Conservation (phyloP, 805 yeast genomes). For the Vanderwaltozyma yarrowii region DNA sequence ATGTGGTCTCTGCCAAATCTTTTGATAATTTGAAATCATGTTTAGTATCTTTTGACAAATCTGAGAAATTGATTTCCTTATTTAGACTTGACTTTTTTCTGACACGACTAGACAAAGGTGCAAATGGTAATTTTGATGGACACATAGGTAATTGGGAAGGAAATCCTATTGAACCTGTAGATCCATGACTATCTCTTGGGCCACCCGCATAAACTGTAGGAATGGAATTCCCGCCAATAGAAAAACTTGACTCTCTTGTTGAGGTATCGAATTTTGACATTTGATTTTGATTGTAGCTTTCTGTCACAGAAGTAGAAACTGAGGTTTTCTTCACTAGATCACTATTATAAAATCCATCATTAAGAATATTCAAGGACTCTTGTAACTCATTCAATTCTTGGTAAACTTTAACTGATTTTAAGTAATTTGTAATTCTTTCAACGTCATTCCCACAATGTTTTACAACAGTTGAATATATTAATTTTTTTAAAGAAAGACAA, state of each 20-base stretch:
- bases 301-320: conserved; percentile 9
- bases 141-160: conserved; percentile 7
- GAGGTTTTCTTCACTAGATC: conserved; percentile 40
- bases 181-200: conserved; percentile 20
- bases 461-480: conserved; percentile 16
- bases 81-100: conserved; percentile 20
- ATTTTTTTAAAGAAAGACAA: conserved; percentile 17
- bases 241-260: not conserved
- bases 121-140: conserved; percentile 4
- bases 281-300: not conserved
- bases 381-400: conserved; percentile 39
- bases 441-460: conserved; percentile 20
- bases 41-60: not conserved
- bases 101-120: conserved; percentile 16
- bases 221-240: not conserved
- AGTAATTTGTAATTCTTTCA: conserved; percentile 12
- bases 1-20: too few species aligned
- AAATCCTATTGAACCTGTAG: conserved; percentile 14
- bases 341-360: conserved; percentile 54
- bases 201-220: conserved; percentile 19
- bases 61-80: conserved; percentile 12
- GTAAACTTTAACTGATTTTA: conserved; percentile 21
- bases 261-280: not conserved
- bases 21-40: too few species aligned
- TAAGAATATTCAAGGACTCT: conserved; percentile 45